Evolutionary conservation across 164 flowering plant genomes (phyloP).

Genomic region (Pachysandra terminalis): DNA sequence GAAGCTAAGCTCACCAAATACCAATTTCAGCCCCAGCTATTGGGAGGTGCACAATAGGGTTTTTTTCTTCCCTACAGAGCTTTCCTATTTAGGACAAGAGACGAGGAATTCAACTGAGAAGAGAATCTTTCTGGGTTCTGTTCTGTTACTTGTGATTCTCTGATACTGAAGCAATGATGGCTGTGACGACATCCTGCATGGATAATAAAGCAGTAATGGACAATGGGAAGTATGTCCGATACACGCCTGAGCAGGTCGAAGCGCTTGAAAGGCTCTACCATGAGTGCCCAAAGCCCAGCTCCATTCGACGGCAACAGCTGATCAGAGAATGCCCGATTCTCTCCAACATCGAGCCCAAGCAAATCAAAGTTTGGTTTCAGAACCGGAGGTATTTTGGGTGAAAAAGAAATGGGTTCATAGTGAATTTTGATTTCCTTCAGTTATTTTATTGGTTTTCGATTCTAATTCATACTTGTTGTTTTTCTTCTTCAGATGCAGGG

Average conservation of each 20-base stretch:
- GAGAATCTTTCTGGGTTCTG: neutral
- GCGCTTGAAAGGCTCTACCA: slow-evolving; percentile 95
- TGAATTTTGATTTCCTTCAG: neutral
- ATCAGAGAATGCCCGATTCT: slow-evolving; percentile 94
- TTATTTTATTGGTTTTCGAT: neutral
- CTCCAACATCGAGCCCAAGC: slow-evolving; percentile 93
- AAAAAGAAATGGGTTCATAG: neutral
- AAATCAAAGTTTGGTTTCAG: slow-evolving; percentile 99
- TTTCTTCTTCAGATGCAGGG: slow-evolving; percentile 70
- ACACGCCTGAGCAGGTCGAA: slow-evolving; percentile 99
- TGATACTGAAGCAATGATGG: slow-evolving; percentile 25
- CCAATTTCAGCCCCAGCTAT: neutral
- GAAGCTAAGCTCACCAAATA: neutral
- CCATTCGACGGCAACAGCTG: slow-evolving; percentile 90
- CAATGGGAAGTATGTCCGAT: slow-evolving; percentile 90
- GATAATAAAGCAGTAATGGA: slow-evolving; percentile 70
- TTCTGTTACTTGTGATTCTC: slow-evolving; percentile 6
- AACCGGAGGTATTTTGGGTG: slow-evolving; percentile 71
- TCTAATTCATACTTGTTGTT: neutral
- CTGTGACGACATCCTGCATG: slow-evolving; percentile 78
- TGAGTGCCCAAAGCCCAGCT: slow-evolving; percentile 96
- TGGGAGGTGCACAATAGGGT: neutral
- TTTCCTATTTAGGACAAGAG: neutral
- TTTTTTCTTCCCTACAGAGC: neutral
- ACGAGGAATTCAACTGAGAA: neutral